Percentiles rank a stretch among this genome's conserved stretches.
Evolutionary conservation across 1,284 basidiomycete genomes (phyloP).

Genomic region (Tilletiaria anomala): DNA sequence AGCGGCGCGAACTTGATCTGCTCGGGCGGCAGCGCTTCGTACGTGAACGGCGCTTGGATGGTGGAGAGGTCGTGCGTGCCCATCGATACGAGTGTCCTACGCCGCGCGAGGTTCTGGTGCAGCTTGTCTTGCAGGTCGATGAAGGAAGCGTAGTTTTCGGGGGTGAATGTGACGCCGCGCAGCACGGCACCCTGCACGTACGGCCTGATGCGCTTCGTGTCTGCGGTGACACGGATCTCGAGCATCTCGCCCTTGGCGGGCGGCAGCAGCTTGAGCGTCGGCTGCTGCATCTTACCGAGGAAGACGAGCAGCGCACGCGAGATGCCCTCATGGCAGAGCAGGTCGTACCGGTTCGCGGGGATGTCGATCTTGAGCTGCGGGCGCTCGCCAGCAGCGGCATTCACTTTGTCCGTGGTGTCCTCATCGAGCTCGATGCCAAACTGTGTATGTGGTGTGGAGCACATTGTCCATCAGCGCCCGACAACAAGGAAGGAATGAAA

Average conservation of each 20-base stretch:
- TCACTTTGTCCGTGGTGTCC: constrained; percentile 84
- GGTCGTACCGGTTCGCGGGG: constrained; percentile 90
- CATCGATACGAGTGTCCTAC: constrained; percentile 82
- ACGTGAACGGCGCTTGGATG: constrained; percentile 69
- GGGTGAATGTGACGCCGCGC: constrained; percentile 73
- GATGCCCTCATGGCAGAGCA: constrained; percentile 93
- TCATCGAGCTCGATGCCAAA: constrained; percentile 96
- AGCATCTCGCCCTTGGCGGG: constrained; percentile 17
- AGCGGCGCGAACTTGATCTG: constrained; percentile 80
- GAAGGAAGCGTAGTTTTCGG: constrained; percentile 82
- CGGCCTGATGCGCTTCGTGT: constrained; percentile 55
- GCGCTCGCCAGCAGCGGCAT: constrained; percentile 60
- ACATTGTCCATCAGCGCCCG: too few relatives aligned
- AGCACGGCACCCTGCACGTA: constrained; percentile 81
- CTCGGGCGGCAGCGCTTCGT: constrained; percentile 74
- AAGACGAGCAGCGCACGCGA: constrained; percentile 74
- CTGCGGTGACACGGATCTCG: constrained; percentile 13
- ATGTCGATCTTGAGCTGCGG: constrained; percentile 97
- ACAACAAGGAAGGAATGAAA: too few relatives aligned
- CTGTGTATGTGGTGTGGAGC: too few relatives aligned
- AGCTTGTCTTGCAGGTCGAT: constrained; percentile 95
- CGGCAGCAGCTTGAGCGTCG: constrained; percentile 37
- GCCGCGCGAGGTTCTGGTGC: constrained; percentile 84
- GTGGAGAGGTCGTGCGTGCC: constrained; percentile 96
- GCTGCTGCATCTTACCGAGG: constrained; percentile 57